Evolutionary conservation across 1,284 basidiomycete species (phyloP).

Genomic region (Leccinum angustisporum): DNA sequence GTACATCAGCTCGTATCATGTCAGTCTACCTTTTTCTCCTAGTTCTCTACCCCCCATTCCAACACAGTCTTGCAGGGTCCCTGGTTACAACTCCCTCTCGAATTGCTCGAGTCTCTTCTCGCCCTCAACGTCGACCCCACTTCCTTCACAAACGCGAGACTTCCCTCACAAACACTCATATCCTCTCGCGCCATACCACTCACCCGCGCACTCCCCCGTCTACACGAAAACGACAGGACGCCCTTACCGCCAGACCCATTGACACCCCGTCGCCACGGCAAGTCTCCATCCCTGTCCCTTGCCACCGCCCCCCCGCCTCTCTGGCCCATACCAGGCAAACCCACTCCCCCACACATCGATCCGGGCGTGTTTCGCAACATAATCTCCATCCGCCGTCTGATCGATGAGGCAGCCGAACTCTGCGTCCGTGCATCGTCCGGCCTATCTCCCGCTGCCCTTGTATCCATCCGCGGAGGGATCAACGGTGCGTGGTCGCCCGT

Average conservation of each 20-base stretch:
- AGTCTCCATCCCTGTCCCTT: conserved; percentile 34
- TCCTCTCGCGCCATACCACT: conserved; percentile 32
- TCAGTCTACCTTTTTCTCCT: conserved; percentile 39
- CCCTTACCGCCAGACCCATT: conserved; percentile 52
- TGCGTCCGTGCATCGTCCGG: conserved; percentile 80
- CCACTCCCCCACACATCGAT: conserved; percentile 78
- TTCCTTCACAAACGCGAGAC: conserved; percentile 51
- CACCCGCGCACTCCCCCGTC: conserved; percentile 18
- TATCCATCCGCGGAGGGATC: conserved; percentile 50
- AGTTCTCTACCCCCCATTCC: background rate
- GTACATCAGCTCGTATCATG: conserved; percentile 85
- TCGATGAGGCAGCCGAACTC: conserved; percentile 82
- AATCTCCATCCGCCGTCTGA: conserved; percentile 67
- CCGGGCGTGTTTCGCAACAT: conserved; percentile 79
- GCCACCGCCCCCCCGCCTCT: conserved; percentile 42
- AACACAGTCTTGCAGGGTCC: conserved; percentile 60
- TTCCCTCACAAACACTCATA: conserved; percentile 36
- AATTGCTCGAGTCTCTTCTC: conserved; percentile 77
- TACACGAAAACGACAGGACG: conserved; percentile 42
- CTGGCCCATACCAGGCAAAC: conserved; percentile 54
- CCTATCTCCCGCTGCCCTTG: conserved; percentile 67
- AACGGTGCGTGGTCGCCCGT: conserved; percentile 57
- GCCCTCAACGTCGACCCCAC: conserved; percentile 72
- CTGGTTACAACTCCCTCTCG: conserved; percentile 83
- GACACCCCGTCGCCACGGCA: conserved; percentile 39